Conservation (phyloP, 2,329 filamentous ascomycete genomes). For the Stromatinia cepivora region DNA sequence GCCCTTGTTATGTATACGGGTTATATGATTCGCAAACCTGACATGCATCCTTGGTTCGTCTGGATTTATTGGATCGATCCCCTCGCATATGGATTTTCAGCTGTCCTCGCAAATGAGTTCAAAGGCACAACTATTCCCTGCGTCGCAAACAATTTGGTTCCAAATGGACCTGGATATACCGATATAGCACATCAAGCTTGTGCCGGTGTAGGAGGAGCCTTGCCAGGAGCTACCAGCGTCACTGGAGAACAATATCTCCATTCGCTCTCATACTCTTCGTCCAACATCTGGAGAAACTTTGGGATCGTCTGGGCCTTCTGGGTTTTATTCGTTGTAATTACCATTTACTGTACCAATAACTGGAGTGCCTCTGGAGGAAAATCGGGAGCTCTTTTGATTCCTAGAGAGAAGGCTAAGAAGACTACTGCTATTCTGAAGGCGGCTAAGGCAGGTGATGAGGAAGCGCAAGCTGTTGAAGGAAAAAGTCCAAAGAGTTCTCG, state of each 20-base stretch:
- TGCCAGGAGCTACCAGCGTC: constrained; percentile 50
- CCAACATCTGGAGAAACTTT: constrained; percentile 60
- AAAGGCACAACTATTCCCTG: constrained; percentile 56
- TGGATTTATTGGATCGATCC: constrained; percentile 68
- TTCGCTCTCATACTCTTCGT: constrained; percentile 54
- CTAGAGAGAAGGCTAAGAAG: constrained; percentile 56
- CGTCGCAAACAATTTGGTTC: constrained; percentile 51
- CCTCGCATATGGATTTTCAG: constrained; percentile 68
- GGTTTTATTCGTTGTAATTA: constrained; percentile 58
- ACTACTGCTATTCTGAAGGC: constrained; percentile 36
- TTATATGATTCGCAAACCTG: constrained; percentile 61
- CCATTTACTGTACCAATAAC: constrained; percentile 55
- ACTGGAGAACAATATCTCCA: constrained; percentile 58
- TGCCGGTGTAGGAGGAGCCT: constrained; percentile 58
- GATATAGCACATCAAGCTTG: constrained; percentile 51
- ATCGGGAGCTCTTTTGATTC: constrained; percentile 59
- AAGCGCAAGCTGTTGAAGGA: constrained; percentile 41
- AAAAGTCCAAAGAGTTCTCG: constrained; percentile 23
- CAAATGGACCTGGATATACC: constrained; percentile 51
- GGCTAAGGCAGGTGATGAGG: constrained; percentile 49
- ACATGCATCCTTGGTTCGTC: constrained; percentile 64
- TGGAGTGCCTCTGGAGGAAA: constrained; percentile 57
- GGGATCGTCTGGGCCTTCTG: constrained; percentile 64
- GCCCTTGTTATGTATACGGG: constrained; percentile 62
- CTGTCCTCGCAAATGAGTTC: constrained; percentile 70